Base-by-base conservation (phyloP, 257 asterid species). In the Leonotis leonurus region DNA sequence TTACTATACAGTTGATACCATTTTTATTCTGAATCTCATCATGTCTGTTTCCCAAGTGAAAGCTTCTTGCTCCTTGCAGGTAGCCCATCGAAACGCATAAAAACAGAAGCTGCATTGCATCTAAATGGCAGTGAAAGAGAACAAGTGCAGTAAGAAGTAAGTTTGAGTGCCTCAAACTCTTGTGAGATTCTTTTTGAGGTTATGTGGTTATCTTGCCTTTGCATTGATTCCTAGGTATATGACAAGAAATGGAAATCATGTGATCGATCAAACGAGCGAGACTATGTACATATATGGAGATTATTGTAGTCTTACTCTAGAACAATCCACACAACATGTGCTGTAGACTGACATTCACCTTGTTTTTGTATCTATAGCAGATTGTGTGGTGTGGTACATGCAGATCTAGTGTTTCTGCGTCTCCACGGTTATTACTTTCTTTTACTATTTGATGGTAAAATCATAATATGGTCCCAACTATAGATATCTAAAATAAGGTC, bases 381-480 rank as follows among this genome's bases (percentile, higher is more conserved):
- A 40, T 67, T 61, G 59, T 60, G 71, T 62, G 77, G 60, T 40
- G n/a, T 58, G 18, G 20, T 21, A 13, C 21, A 60, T 56, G 59
- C 54, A 30, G 32, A 24, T 55, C 62, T 24, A 39, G 71, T 30
- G 54, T 62, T 43, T 41, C 30, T 70, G 64, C 64, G 41, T 16
- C 60, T 50, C 13, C 13, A 33, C 1, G 13, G 39, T n/a, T n/a
- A n/a, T n/a, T n/a, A n/a, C n/a, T n/a, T n/a, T n/a, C 2, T 14
- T 3, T 0, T 26, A 26, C 60, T 30, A 14, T 46, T 51, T 18
- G 12, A 45, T 45, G 26, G 27, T n/a, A n/a, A n/a, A n/a, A n/a
- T n/a, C n/a, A 48, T 21, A 48, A 10, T 21, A 48, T 29, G 29
- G 30, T 48, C 54, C 30, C 30, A 21, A 0, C 7, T 49, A 22